Evolutionary conservation across 2,329 filamentous ascomycete species (phyloP).

Genomic region (Chrysoporthe austroafricana): DNA sequence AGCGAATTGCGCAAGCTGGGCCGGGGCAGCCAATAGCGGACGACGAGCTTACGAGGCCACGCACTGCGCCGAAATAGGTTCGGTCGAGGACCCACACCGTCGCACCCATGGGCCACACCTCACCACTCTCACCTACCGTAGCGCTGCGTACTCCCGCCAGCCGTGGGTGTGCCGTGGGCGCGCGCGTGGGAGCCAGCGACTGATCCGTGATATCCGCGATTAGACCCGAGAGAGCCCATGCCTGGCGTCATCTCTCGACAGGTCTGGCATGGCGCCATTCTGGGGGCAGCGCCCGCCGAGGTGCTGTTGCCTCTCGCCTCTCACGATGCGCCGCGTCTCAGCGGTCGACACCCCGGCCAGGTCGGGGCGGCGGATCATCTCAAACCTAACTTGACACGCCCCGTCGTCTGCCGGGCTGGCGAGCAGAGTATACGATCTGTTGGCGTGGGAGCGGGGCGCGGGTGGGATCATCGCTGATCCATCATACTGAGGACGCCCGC

Average conservation of each 20-base stretch:
- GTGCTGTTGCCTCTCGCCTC: background rate
- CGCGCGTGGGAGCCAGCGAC: background rate
- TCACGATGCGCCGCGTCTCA: background rate
- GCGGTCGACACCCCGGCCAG: background rate
- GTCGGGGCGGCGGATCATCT: background rate
- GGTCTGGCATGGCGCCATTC: background rate
- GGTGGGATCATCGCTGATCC: background rate
- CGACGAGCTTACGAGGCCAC: constrained; percentile 38
- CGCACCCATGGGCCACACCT: background rate
- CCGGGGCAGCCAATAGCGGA: constrained; percentile 33
- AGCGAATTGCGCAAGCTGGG: constrained; percentile 28
- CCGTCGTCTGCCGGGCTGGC: background rate
- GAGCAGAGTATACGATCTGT: background rate
- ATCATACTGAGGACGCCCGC: background rate
- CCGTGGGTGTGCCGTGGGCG: too few relatives aligned
- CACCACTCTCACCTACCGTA: too few relatives aligned
- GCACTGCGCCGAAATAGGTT: constrained; percentile 28
- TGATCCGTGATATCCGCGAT: constrained; percentile 13
- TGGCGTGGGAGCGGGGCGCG: background rate
- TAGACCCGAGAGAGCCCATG: constrained; percentile 12
- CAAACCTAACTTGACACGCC: background rate
- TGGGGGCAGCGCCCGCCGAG: too few relatives aligned
- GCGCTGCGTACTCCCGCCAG: background rate
- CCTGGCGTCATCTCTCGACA: background rate
- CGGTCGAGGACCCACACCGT: constrained; percentile 18